Percentiles rank a stretch among this genome's conserved stretches.
Evolutionary conservation across 495 filamentous ascomycete genomes (phyloP).

Genomic region (Sporormia fimetaria): DNA sequence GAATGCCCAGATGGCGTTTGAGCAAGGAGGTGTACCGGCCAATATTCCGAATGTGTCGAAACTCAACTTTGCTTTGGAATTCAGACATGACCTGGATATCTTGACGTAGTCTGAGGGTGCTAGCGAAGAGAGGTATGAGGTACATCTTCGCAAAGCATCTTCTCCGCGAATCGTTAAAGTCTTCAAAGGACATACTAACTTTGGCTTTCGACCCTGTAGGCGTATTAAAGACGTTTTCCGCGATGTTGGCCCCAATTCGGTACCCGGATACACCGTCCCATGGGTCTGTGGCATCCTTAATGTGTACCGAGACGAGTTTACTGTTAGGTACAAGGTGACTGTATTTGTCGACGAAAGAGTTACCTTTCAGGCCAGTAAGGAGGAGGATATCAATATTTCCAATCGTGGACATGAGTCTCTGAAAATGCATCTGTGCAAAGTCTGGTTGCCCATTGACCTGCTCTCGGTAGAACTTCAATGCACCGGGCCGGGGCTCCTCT

Average conservation of each 20-base stretch:
- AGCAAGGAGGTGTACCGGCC: constrained; percentile 45
- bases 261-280: constrained; percentile 28
- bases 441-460: constrained; percentile 39
- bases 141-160: constrained; percentile 37
- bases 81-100: constrained; percentile 42
- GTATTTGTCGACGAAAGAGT: constrained; percentile 44
- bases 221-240: constrained; percentile 45
- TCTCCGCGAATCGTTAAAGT: constrained; percentile 33
- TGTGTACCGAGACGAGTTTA: constrained; percentile 44
- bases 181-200: too few relatives aligned
- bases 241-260: constrained; percentile 32
- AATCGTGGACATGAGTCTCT: constrained; percentile 37
- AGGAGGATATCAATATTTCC: constrained; percentile 45
- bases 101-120: constrained; percentile 39
- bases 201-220: too few relatives aligned
- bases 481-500: constrained; percentile 46
- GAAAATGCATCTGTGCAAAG: constrained; percentile 47
- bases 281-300: constrained; percentile 31
- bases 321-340: constrained; percentile 47
- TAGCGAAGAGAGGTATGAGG: constrained; percentile 43
- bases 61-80: constrained; percentile 43
- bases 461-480: constrained; percentile 44
- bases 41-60: constrained; percentile 52
- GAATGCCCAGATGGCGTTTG: constrained; percentile 33
- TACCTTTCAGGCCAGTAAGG: constrained; percentile 57